Conservation (phyloP, 495 filamentous ascomycete species). For the Penicillium parvum region DNA sequence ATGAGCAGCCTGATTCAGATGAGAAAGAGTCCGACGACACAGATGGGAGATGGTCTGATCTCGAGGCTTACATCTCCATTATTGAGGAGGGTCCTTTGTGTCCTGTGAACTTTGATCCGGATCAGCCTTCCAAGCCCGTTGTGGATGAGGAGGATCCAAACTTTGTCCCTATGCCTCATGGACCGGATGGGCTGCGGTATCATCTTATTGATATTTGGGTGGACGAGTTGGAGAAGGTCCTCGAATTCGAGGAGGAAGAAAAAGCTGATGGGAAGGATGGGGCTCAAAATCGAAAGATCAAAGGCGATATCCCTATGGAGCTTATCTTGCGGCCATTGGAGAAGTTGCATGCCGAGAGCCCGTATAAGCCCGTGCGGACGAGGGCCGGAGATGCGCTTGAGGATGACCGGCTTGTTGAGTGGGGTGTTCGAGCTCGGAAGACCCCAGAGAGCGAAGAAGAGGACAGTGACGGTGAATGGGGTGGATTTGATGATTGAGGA, state of each 20-base stretch:
- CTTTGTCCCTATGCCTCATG: constrained; percentile 43
- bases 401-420: constrained; percentile 67
- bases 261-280: constrained; percentile 23
- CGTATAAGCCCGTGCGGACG: constrained; percentile 66
- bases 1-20: constrained; percentile 4
- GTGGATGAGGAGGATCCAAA: constrained; percentile 26
- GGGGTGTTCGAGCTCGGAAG: constrained; percentile 45
- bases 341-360: constrained; percentile 50
- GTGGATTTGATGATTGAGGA: constrained; percentile 61
- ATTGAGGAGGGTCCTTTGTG: constrained; percentile 42
- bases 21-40: constrained; percentile 25
- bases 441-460: constrained; percentile 38
- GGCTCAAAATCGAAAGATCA: constrained; percentile 28
- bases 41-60: constrained; percentile 37
- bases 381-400: constrained; percentile 67
- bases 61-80: constrained; percentile 39
- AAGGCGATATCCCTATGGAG: constrained; percentile 44
- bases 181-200: constrained; percentile 75
- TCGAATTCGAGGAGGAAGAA: constrained; percentile 46
- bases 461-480: constrained; percentile 60
- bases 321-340: constrained; percentile 56
- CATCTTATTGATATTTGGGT: constrained; percentile 91
- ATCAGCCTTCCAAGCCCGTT: constrained; percentile 28
- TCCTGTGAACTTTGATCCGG: constrained; percentile 42
- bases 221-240: constrained; percentile 72